Conservation (phyloP, 2,329 filamentous ascomycete species). For the Capronia coronata region DNA sequence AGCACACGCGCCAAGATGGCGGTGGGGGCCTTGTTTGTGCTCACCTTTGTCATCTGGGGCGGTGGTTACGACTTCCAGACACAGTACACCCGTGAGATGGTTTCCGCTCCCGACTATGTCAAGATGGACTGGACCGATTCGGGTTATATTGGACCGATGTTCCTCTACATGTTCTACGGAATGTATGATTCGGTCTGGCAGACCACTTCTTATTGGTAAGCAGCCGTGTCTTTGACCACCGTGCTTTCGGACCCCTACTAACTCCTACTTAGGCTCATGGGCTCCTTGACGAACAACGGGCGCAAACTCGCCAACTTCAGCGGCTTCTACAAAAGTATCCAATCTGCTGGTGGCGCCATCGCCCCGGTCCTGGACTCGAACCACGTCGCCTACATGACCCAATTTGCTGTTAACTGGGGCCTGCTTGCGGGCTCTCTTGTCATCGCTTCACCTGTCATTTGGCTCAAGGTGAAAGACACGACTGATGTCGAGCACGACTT, state of each 20-base stretch:
- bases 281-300: slow-evolving; percentile 76
- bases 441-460: slow-evolving; percentile 68
- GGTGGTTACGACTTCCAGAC: slow-evolving; percentile 73
- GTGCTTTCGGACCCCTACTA: no score
- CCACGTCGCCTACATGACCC: slow-evolving; percentile 55
- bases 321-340: slow-evolving; percentile 75
- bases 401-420: slow-evolving; percentile 65
- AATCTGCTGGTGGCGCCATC: slow-evolving; percentile 69
- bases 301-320: slow-evolving; percentile 79
- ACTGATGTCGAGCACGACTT: slow-evolving; percentile 70
- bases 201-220: slow-evolving; percentile 78
- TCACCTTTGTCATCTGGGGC: slow-evolving; percentile 77
- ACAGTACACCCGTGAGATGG: slow-evolving; percentile 46
- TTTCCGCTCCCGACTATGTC: slow-evolving; percentile 29
- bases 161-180: slow-evolving; percentile 85
- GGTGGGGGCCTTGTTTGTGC: slow-evolving; percentile 55
- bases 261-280: slow-evolving; percentile 60
- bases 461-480: slow-evolving; percentile 68
- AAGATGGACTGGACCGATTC: slow-evolving; percentile 58
- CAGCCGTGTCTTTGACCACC: slow-evolving; percentile 1
- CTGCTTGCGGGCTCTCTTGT: slow-evolving; percentile 62
- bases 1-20: slow-evolving; percentile 60
- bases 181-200: slow-evolving; percentile 89
- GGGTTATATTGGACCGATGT: slow-evolving; percentile 71
- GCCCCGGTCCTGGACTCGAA: slow-evolving; percentile 62